phyloP scores from a whole-genome alignment of 805 yeast species.

The Brettanomyces naardenensis region DNA sequence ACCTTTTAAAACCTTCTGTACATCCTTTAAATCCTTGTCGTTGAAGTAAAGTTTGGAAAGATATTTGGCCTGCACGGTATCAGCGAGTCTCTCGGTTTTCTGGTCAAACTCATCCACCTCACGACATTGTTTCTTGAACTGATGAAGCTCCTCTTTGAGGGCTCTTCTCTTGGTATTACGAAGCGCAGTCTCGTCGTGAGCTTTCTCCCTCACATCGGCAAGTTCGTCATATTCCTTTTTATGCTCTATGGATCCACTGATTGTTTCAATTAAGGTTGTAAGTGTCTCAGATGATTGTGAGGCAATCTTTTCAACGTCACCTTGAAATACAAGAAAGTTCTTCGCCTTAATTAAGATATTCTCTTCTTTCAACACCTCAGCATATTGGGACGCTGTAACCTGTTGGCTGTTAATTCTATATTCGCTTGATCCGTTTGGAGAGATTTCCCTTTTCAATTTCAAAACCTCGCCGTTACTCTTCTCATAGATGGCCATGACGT shows the following conservation, averaged over 20 bases:
- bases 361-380: slow-evolving; percentile 59
- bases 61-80: slow-evolving; percentile 40
- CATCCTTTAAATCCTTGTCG: slow-evolving; percentile 31
- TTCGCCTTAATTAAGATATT: slow-evolving; percentile 82
- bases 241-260: slow-evolving; percentile 73
- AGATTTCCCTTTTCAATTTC: slow-evolving; percentile 56
- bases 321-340: slow-evolving; percentile 91
- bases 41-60: slow-evolving; percentile 62
- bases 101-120: slow-evolving; percentile 64
- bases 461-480: slow-evolving; percentile 50
- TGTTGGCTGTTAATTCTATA: slow-evolving; percentile 55
- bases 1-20: slow-evolving; percentile 23
- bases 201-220: slow-evolving; percentile 54
- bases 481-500: slow-evolving; percentile 73
- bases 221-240: slow-evolving; percentile 59
- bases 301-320: slow-evolving; percentile 92
- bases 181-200: slow-evolving; percentile 55
- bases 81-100: slow-evolving; percentile 40
- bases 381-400: slow-evolving; percentile 60
- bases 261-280: slow-evolving; percentile 65
- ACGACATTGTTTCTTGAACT: slow-evolving; percentile 64
- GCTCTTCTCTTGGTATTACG: slow-evolving; percentile 64
- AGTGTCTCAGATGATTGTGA: slow-evolving; percentile 75
- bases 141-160: slow-evolving; percentile 65
- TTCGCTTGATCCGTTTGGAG: slow-evolving; percentile 51